Percentiles rank a stretch among this genome's conserved stretches.
These are phyloP conservation scores for Stellera chamaejasme DNA, from an alignment of 345 rosid genomes.

Conservation along the genomic window DNA sequence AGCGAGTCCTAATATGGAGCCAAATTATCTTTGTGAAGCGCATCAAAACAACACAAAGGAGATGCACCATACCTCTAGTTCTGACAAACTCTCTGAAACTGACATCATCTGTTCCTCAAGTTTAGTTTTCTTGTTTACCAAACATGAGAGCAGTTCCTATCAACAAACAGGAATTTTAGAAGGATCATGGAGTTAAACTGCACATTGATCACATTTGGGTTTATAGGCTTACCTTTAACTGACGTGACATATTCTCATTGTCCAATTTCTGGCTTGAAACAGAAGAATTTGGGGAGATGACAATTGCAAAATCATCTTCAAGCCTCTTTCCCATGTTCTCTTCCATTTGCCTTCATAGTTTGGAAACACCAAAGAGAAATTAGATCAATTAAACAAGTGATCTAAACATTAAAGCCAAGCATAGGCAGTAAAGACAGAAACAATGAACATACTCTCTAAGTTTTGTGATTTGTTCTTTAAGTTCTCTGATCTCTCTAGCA, in stretches of 20 bases:
- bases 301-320: slow-evolving; percentile 29
- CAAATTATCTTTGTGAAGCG: no score
- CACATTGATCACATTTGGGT: background rate
- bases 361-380: background rate
- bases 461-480: slow-evolving; percentile 35
- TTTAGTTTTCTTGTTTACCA: slow-evolving; percentile 47
- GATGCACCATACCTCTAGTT: slow-evolving; percentile 40
- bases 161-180: slow-evolving; percentile 5
- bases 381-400: background rate
- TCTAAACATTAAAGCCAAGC: background rate
- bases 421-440: slow-evolving; percentile 7
- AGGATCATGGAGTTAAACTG: no score
- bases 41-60: no score
- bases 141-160: slow-evolving; percentile 48
- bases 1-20: no score
- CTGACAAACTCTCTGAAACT: slow-evolving; percentile 32
- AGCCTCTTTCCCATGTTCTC: slow-evolving; percentile 34
- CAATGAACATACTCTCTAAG: slow-evolving; percentile 35
- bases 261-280: slow-evolving; percentile 32
- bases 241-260: slow-evolving; percentile 24
- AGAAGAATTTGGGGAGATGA: slow-evolving; percentile 33
- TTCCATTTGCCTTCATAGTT: slow-evolving; percentile 22
- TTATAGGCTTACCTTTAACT: slow-evolving; percentile 39
- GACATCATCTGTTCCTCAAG: slow-evolving; percentile 50
- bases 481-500: slow-evolving; percentile 50